Evolutionary conservation across 164 flowering plant species (phyloP).

Genomic region (Piper betle): DNA sequence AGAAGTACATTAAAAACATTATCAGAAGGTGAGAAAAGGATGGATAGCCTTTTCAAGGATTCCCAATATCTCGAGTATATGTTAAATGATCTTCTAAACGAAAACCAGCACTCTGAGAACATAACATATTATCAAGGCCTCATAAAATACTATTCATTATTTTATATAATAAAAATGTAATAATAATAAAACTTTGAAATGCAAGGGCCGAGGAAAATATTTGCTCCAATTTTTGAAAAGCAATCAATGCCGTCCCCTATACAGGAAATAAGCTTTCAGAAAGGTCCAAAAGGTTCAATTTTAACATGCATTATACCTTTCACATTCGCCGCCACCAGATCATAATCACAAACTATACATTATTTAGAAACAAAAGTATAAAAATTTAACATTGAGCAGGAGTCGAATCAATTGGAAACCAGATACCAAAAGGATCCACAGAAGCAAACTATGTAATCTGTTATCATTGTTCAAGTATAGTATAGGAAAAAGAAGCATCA

Average conservation of each 20-base stretch:
- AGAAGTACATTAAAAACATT: constrained; percentile 8
- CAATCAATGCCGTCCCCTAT: constrained; percentile 69
- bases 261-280: constrained; percentile 56
- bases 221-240: constrained; percentile 48
- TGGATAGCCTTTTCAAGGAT: not conserved
- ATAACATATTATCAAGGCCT: not conserved
- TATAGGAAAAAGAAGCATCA: no score
- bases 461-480: no score
- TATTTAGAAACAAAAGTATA: no score
- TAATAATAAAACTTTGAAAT: not conserved
- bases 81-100: not conserved
- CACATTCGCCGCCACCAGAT: no score
- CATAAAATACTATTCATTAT: not conserved
- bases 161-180: not conserved
- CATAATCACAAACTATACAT: no score
- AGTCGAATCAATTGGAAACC: no score
- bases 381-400: no score
- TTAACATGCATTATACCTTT: no score
- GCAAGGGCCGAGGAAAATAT: constrained; percentile 27
- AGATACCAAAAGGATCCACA: no score
- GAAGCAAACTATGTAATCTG: no score
- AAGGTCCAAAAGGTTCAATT: constrained; percentile 13
- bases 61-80: not conserved
- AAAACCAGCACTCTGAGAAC: not conserved
- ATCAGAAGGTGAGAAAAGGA: not conserved